Conservation (phyloP, 176 grass and related monocot species). For the Avena sativa region DNA sequence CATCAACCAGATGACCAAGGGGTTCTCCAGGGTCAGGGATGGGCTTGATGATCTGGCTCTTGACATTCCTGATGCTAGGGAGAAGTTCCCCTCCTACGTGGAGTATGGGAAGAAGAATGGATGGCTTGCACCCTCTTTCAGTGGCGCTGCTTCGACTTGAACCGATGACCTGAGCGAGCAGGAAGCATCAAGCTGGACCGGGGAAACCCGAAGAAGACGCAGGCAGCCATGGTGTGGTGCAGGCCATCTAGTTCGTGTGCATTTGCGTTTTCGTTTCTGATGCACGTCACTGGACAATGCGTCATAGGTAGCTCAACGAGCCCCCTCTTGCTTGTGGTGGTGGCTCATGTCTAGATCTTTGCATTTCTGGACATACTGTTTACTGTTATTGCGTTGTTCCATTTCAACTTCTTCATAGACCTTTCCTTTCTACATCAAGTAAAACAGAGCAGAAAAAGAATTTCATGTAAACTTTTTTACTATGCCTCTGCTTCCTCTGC, state of each 20-base stretch:
- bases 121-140: slow-evolving; percentile 70
- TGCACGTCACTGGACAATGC: slow-evolving; percentile 24
- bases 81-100: slow-evolving; percentile 74
- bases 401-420: slow-evolving; percentile 55
- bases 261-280: slow-evolving; percentile 33
- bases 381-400: slow-evolving; percentile 47
- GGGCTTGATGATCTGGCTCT: slow-evolving; percentile 94
- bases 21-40: slow-evolving; percentile 83
- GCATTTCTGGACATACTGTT: slow-evolving; percentile 51
- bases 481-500: not conserved
- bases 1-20: slow-evolving; percentile 95
- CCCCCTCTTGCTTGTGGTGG: slow-evolving; percentile 47
- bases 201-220: slow-evolving; percentile 34
- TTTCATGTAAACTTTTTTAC: slow-evolving; percentile 36
- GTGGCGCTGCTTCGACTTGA: slow-evolving; percentile 41
- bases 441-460: slow-evolving; percentile 39
- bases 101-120: slow-evolving; percentile 62
- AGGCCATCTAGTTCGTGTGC: slow-evolving; percentile 23
- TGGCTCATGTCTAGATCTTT: slow-evolving; percentile 58
- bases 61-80: slow-evolving; percentile 83
- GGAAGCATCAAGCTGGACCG: slow-evolving; percentile 33
- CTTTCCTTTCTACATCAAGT: slow-evolving; percentile 46
- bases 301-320: slow-evolving; percentile 49
- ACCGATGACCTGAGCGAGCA: slow-evolving; percentile 6
- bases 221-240: slow-evolving; percentile 11